Conservation (phyloP, 768 basidiomycete genomes). For the Rossbeevera mucosa region DNA sequence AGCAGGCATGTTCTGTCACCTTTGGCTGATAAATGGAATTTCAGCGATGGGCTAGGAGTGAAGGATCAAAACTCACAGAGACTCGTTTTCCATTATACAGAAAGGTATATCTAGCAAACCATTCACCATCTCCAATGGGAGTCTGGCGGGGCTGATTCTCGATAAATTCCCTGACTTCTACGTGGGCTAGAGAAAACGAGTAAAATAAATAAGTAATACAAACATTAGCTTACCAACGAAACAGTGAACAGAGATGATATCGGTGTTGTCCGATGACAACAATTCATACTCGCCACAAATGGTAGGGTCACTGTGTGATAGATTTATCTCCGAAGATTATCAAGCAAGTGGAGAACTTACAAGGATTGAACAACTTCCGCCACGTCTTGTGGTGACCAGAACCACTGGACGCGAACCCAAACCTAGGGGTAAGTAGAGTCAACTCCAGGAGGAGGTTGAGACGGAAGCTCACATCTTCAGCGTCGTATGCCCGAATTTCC, state of each 20-base stretch:
- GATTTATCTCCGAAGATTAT: neutral
- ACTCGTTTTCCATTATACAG: slow-evolving; percentile 33
- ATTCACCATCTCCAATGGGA: slow-evolving; percentile 37
- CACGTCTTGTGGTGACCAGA: slow-evolving; percentile 48
- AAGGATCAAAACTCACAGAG: slow-evolving; percentile 27
- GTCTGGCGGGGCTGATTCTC: slow-evolving; percentile 38
- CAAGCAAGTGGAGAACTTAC: slow-evolving; percentile 30
- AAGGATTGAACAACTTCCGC: slow-evolving; percentile 42
- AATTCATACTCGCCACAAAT: slow-evolving; percentile 46
- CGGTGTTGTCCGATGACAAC: slow-evolving; percentile 44
- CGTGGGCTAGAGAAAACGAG: slow-evolving; percentile 27
- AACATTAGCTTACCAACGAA: slow-evolving; percentile 40
- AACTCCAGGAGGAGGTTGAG: neutral
- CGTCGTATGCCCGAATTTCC: slow-evolving; percentile 37
- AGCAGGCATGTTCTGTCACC: slow-evolving; percentile 36
- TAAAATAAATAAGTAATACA: neutral
- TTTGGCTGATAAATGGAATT: slow-evolving; percentile 35
- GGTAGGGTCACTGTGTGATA: slow-evolving; percentile 33
- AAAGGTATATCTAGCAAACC: slow-evolving; percentile 47
- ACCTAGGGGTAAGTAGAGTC: slow-evolving; percentile 34
- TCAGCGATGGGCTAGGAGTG: neutral
- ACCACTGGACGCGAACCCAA: slow-evolving; percentile 54
- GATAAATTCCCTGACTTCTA: slow-evolving; percentile 33
- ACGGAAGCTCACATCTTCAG: slow-evolving; percentile 27
- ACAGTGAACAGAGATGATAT: slow-evolving; percentile 42